Percentiles rank a stretch among this genome's conserved stretches.
These are phyloP conservation scores for Pseudogymnoascus sp. DNA, from an alignment of 2,329 filamentous ascomycete genomes.

Conservation along the genomic window DNA sequence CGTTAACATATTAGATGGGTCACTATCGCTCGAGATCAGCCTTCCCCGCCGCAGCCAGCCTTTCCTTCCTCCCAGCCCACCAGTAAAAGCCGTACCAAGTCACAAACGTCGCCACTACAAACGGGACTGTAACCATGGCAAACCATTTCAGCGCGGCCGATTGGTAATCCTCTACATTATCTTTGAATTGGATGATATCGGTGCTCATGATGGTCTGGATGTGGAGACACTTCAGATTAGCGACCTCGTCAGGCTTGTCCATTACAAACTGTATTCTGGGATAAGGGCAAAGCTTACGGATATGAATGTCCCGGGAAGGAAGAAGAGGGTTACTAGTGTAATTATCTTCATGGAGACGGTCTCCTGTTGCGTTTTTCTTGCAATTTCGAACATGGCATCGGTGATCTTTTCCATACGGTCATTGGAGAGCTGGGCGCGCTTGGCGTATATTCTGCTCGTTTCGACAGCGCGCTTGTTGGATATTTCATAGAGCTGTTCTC, in stretches of 20 bases:
- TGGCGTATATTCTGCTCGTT: constrained; percentile 18
- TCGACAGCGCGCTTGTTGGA: too few relatives aligned
- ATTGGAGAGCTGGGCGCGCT: constrained; percentile 18
- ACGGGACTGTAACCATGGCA: constrained; percentile 27
- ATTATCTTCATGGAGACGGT: constrained; percentile 35
- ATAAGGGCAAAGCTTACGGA: constrained; percentile 25
- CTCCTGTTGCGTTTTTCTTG: constrained; percentile 30
- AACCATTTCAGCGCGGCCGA: constrained; percentile 26
- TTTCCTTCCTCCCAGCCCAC: constrained; percentile 18
- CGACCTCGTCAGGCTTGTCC: neutral
- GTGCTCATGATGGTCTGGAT: constrained; percentile 34
- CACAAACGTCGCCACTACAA: constrained; percentile 28
- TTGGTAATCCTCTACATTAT: constrained; percentile 16
- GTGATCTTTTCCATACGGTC: constrained; percentile 21
- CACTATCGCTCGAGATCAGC: too few relatives aligned
- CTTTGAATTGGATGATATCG: constrained; percentile 26
- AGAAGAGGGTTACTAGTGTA: constrained; percentile 34
- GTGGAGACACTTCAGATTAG: neutral
- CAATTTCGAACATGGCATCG: constrained; percentile 26
- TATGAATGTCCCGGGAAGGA: constrained; percentile 35
- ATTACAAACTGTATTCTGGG: neutral
- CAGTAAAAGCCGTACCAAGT: constrained; percentile 29
- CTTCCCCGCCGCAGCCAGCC: neutral
- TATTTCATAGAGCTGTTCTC: constrained; percentile 22
- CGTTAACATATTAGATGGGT: too few relatives aligned